These are phyloP conservation scores for Naganishia sp. DNA, from an alignment of 1,284 basidiomycete species.

Conservation along the genomic window DNA sequence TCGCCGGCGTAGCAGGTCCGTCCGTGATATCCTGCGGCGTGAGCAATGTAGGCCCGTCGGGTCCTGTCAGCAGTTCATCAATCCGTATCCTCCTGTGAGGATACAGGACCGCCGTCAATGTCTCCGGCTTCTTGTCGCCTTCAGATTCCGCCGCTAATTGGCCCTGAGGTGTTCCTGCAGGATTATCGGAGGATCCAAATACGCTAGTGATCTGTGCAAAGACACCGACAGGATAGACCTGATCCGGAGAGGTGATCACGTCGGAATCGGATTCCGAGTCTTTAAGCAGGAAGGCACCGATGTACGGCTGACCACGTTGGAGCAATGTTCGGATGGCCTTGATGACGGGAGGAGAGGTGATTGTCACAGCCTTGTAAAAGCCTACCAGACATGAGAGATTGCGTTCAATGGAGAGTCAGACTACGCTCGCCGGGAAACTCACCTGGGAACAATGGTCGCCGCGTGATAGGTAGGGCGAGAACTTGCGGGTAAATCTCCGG, in stretches of 20 bases:
- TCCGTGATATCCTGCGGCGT: slow-evolving; percentile 13
- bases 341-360: slow-evolving; percentile 86
- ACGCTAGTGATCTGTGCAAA: slow-evolving; percentile 97
- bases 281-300: slow-evolving; percentile 96
- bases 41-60: not conserved
- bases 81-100: slow-evolving; percentile 91
- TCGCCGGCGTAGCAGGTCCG: slow-evolving; percentile 9
- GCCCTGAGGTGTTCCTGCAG: slow-evolving; percentile 55
- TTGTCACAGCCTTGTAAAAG: slow-evolving; percentile 95
- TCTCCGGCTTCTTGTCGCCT: slow-evolving; percentile 60
- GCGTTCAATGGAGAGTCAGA: slow-evolving; percentile 40
- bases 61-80: slow-evolving; percentile 65
- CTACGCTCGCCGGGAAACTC: slow-evolving; percentile 38
- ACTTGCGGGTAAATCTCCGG: slow-evolving; percentile 91
- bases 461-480: slow-evolving; percentile 91
- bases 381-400: slow-evolving; percentile 57
- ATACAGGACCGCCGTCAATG: slow-evolving; percentile 91
- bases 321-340: slow-evolving; percentile 95
- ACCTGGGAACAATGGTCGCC: slow-evolving; percentile 85
- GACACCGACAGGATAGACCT: slow-evolving; percentile 91
- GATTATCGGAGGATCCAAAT: slow-evolving; percentile 65
- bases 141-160: slow-evolving; percentile 55
- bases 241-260: slow-evolving; percentile 81
- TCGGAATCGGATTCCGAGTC: slow-evolving; percentile 92
- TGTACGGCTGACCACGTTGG: slow-evolving; percentile 93